Percentiles rank a stretch among this genome's conserved stretches.
phyloP scores from a whole-genome alignment of 352 stramenopile species.

The Phytophthora cryptogea region DNA sequence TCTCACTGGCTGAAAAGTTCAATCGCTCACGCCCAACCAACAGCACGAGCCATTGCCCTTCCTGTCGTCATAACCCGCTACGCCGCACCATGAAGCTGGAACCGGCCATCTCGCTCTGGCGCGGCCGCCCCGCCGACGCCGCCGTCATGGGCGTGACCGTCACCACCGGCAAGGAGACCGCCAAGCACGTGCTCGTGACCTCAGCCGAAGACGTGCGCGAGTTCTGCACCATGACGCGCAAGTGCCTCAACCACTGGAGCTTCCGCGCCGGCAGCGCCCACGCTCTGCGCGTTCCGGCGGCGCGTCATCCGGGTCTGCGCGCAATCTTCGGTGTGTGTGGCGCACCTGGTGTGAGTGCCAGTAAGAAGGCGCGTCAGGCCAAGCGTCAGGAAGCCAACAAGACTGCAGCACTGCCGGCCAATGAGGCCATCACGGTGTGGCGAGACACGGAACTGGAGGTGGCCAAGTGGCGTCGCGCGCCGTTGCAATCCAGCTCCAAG shows the following conservation, averaged over 20 bases:
- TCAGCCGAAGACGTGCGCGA: conserved; percentile 71
- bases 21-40: conserved; percentile 38
- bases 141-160: conserved; percentile 41
- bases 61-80: conserved; percentile 4
- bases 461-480: conserved; percentile 55
- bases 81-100: conserved; percentile 70
- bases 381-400: conserved; percentile 40
- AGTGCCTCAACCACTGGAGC: conserved; percentile 81
- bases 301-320: conserved; percentile 60
- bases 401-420: conserved; percentile 27
- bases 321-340: conserved; percentile 62
- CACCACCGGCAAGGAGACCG: conserved; percentile 32
- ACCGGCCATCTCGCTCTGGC: conserved; percentile 64
- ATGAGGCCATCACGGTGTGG: conserved; percentile 62
- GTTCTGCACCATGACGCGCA: conserved; percentile 59
- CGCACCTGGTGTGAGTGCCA: conserved; percentile 32
- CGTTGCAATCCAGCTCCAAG: conserved; percentile 38
- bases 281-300: conserved; percentile 54
- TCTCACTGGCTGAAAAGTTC: conserved; percentile 31
- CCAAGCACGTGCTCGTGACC: conserved; percentile 67
- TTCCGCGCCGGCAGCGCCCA: conserved; percentile 57
- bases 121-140: conserved; percentile 54
- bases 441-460: conserved; percentile 66
- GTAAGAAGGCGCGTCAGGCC: conserved; percentile 52
- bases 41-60: background rate